Evolutionary conservation across 176 grass and related monocot species (phyloP).

Genomic region (Musa troglodytarum): DNA sequence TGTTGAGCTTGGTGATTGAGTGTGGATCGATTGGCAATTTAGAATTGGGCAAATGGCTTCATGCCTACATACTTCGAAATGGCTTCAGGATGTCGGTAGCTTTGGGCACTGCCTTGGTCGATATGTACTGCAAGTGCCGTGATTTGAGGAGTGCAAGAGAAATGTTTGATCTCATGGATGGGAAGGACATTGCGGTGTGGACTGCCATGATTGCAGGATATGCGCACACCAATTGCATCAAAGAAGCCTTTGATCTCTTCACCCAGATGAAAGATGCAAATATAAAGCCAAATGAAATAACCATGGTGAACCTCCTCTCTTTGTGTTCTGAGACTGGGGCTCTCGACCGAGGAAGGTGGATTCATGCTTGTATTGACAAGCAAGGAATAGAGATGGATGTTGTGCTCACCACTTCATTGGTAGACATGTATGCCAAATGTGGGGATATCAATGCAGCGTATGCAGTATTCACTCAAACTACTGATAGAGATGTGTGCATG

Average conservation of each 20-base stretch:
- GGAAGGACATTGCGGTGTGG: slow-evolving; percentile 5
- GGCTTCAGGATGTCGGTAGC: slow-evolving; percentile 8
- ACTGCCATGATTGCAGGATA: slow-evolving; percentile 19
- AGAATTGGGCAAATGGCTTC: slow-evolving; percentile 18
- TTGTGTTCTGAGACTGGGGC: slow-evolving; percentile 3
- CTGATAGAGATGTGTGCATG: slow-evolving; percentile 12
- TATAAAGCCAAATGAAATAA: slow-evolving; percentile 14
- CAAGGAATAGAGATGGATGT: slow-evolving; percentile 9
- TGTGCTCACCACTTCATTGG: slow-evolving; percentile 13
- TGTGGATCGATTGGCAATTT: neutral
- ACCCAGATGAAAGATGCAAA: slow-evolving; percentile 9
- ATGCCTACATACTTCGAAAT: slow-evolving; percentile 17
- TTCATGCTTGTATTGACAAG: slow-evolving; percentile 19
- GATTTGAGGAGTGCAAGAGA: slow-evolving; percentile 14
- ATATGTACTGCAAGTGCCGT: slow-evolving; percentile 22
- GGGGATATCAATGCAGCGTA: slow-evolving; percentile 10
- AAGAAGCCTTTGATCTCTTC: slow-evolving; percentile 18
- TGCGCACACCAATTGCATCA: neutral
- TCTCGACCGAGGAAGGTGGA: slow-evolving; percentile 15
- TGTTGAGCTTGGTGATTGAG: slow-evolving; percentile 14
- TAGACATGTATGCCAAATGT: slow-evolving; percentile 25
- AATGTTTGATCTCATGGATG: slow-evolving; percentile 6
- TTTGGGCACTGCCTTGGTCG: slow-evolving; percentile 13
- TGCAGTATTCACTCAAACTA: neutral
- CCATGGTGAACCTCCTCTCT: slow-evolving; percentile 13